Percentiles rank a stretch among this genome's conserved stretches.
Evolutionary conservation across 306 rosid species (phyloP).

Genomic region (Luffa aegyptiaca): DNA sequence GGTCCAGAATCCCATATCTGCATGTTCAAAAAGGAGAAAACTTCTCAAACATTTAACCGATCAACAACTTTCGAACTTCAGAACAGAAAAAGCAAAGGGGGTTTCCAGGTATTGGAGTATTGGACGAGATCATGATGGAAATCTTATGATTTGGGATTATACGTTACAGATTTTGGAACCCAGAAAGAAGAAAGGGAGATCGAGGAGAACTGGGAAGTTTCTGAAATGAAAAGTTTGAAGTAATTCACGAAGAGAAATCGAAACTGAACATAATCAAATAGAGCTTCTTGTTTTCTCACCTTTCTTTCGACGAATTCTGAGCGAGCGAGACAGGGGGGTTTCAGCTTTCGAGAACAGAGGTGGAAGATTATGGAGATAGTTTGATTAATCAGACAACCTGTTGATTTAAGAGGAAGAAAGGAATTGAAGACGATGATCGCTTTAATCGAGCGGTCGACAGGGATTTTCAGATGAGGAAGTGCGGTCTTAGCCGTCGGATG

Average conservation of each 20-base stretch:
- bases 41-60: background rate
- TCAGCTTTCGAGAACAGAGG: background rate
- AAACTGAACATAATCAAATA: background rate
- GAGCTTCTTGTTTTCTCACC: background rate
- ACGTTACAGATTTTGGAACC: background rate
- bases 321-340: background rate
- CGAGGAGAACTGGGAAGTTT: background rate
- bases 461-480: background rate
- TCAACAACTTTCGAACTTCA: background rate
- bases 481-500: conserved; percentile 1
- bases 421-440: background rate
- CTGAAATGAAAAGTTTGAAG: background rate
- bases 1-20: conserved; percentile 65
- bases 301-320: background rate
- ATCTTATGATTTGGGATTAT: background rate
- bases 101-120: background rate
- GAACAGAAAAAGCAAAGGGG: background rate
- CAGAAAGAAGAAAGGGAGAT: background rate
- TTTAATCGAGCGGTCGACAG: conserved; percentile 7
- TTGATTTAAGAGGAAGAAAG: background rate
- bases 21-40: background rate
- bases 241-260: background rate
- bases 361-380: background rate
- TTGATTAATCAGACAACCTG: background rate
- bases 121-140: background rate